phyloP scores from a whole-genome alignment of 495 filamentous ascomycete species.

The Aspergillus ostianus region DNA sequence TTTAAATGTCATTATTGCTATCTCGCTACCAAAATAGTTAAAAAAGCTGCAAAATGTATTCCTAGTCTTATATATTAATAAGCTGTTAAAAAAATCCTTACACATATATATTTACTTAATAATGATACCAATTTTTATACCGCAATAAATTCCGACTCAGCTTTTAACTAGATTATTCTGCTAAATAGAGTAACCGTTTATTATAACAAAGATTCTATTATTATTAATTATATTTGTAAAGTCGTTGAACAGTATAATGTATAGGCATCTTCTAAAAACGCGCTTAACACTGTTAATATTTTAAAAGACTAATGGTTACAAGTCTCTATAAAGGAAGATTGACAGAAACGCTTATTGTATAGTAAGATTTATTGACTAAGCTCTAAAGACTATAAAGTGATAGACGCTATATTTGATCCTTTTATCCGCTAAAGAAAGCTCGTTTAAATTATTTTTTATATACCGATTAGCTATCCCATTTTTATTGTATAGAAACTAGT shows the following conservation, averaged over 20 bases:
- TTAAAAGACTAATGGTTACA: neutral
- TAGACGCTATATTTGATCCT: neutral
- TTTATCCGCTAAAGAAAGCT: neutral
- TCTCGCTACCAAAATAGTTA: no score
- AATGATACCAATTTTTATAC: no score
- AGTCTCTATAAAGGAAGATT: neutral
- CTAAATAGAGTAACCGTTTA: constrained; percentile 1
- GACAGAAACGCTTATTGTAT: no score
- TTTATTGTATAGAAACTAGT: neutral
- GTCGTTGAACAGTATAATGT: neutral
- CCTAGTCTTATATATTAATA: neutral
- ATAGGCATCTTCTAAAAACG: neutral
- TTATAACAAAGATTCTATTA: neutral
- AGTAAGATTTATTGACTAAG: neutral
- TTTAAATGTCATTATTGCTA: no score
- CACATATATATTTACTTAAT: no score
- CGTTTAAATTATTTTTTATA: neutral
- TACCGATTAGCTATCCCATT: neutral
- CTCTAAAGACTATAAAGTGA: neutral
- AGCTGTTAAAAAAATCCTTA: neutral
- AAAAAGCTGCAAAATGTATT: no score
- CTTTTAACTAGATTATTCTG: no score
- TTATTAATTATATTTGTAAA: constrained; percentile 8
- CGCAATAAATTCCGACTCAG: no score
- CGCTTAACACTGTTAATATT: neutral